phyloP scores from a whole-genome alignment of 805 yeast species.

The Cyberlindnera suaveolens region DNA sequence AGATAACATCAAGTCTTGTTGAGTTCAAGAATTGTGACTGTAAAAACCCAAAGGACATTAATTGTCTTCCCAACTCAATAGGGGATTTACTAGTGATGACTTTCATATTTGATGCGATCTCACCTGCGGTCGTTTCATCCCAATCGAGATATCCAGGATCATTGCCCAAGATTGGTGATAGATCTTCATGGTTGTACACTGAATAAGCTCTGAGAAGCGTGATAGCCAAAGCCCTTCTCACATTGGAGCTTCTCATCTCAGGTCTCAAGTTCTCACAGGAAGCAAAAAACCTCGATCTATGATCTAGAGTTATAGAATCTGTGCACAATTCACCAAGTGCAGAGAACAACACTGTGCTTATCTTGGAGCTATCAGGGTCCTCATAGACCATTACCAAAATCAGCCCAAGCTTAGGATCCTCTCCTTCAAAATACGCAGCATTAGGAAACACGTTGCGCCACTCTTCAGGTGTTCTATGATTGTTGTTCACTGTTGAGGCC shows the following conservation, averaged over 20 bases:
- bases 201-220: slow-evolving; percentile 64
- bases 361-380: slow-evolving; percentile 36
- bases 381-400: slow-evolving; percentile 46
- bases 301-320: slow-evolving; percentile 49
- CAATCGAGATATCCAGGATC: slow-evolving; percentile 28
- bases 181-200: slow-evolving; percentile 32
- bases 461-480: slow-evolving; percentile 18
- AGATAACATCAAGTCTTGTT: slow-evolving; percentile 66
- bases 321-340: slow-evolving; percentile 62
- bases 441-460: slow-evolving; percentile 41
- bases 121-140: slow-evolving; percentile 87
- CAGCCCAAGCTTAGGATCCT: slow-evolving; percentile 39
- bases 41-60: slow-evolving; percentile 54
- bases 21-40: slow-evolving; percentile 45
- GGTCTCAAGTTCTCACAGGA: slow-evolving; percentile 65
- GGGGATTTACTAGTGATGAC: slow-evolving; percentile 50
- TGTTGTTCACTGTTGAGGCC: slow-evolving; percentile 10
- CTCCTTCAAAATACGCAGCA: slow-evolving; percentile 48
- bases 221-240: slow-evolving; percentile 72
- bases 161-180: neutral
- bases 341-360: slow-evolving; percentile 52
- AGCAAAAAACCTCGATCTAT: slow-evolving; percentile 65
- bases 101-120: slow-evolving; percentile 59
- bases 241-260: slow-evolving; percentile 45
- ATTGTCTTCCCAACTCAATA: slow-evolving; percentile 44